These are phyloP conservation scores for Neocucurbitaria cava DNA, from an alignment of 2,329 filamentous ascomycete species.

Conservation along the genomic window DNA sequence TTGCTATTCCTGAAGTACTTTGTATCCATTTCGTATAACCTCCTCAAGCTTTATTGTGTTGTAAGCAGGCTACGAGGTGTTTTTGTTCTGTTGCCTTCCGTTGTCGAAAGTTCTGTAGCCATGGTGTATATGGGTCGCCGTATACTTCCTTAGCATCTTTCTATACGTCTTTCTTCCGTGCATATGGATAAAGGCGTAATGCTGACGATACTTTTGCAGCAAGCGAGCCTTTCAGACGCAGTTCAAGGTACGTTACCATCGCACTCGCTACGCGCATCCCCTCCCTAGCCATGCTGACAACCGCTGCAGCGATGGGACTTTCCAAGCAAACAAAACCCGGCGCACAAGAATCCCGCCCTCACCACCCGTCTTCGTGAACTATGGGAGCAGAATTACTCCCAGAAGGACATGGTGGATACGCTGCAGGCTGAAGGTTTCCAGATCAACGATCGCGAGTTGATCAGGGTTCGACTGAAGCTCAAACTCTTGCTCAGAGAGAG, in stretches of 20 bases:
- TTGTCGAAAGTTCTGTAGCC: no score
- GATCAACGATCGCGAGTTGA: slow-evolving; percentile 74
- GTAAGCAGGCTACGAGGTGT: no score
- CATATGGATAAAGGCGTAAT: neutral
- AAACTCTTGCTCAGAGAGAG: slow-evolving; percentile 67
- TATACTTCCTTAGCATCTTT: slow-evolving; percentile 17
- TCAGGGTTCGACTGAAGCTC: slow-evolving; percentile 72
- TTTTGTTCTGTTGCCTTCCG: no score
- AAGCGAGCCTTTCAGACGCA: slow-evolving; percentile 79
- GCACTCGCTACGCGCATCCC: neutral
- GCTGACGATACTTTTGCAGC: slow-evolving; percentile 52
- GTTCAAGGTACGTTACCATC: slow-evolving; percentile 59
- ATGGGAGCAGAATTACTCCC: slow-evolving; percentile 76
- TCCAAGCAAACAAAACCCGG: slow-evolving; percentile 74
- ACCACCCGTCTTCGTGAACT: slow-evolving; percentile 75
- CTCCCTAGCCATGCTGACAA: slow-evolving; percentile 10
- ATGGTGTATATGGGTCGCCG: slow-evolving; percentile 28
- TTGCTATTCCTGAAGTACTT: no score
- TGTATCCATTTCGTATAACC: no score
- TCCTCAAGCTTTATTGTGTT: no score
- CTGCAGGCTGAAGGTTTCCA: slow-evolving; percentile 76
- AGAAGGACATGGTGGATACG: slow-evolving; percentile 75
- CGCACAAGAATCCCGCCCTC: slow-evolving; percentile 72
- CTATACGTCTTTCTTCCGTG: neutral
- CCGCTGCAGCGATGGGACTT: slow-evolving; percentile 70